A percentile compares a stretch with the other conserved stretches of the same genome.
These are phyloP conservation scores for Alternaria rosae DNA, from an alignment of 2,329 filamentous ascomycete genomes.

Conservation along the genomic window DNA sequence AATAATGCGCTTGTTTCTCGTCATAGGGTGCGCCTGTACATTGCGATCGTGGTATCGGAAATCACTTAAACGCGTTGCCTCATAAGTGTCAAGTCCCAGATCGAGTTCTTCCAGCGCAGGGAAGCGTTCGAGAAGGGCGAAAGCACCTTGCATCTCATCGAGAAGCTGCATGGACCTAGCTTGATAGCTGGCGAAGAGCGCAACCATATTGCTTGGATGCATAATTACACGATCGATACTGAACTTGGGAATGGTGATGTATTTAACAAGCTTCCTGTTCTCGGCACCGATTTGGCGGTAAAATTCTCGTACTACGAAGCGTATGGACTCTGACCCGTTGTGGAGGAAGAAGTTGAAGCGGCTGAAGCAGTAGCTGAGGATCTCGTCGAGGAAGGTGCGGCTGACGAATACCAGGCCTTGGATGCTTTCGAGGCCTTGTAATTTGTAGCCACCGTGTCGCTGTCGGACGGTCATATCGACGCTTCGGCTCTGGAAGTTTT, in stretches of 20 bases:
- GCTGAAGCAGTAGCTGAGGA: constrained; percentile 1
- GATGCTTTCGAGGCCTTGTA: background rate
- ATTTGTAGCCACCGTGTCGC: background rate
- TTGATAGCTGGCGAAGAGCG: background rate
- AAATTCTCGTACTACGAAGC: background rate
- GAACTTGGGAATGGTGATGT: background rate
- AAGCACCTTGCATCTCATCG: background rate
- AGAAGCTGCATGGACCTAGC: background rate
- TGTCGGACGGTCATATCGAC: background rate
- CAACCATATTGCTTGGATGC: background rate
- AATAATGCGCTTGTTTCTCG: background rate
- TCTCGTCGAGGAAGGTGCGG: background rate
- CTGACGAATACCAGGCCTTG: background rate
- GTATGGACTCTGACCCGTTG: background rate
- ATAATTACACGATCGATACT: background rate
- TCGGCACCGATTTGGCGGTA: background rate
- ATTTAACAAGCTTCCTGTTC: background rate
- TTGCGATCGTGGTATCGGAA: background rate
- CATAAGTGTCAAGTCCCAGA: background rate
- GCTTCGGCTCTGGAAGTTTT: background rate
- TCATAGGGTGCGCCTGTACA: background rate
- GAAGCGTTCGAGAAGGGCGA: background rate
- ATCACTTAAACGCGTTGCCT: background rate
- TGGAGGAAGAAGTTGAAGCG: background rate
- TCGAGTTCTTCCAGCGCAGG: background rate